These are phyloP conservation scores for Flueggea neowawraea DNA, from an alignment of 441 rosid genomes.

Conservation along the genomic window DNA sequence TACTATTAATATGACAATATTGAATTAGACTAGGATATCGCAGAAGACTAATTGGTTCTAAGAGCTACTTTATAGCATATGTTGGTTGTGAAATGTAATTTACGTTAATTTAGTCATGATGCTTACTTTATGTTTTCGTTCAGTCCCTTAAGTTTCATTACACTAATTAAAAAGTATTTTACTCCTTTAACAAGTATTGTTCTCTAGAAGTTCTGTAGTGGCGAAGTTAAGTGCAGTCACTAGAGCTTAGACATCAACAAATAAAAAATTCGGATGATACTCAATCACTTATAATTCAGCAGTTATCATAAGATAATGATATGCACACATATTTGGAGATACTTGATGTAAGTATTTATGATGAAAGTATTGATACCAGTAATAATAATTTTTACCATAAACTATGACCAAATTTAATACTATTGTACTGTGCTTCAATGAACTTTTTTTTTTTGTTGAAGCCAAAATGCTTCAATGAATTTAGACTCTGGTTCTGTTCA, in stretches of 20 bases:
- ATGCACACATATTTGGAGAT: slow-evolving; percentile 6
- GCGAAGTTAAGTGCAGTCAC: neutral
- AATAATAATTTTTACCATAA: neutral
- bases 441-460: neutral
- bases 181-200: neutral
- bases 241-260: neutral
- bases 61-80: too few species aligned
- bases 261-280: neutral
- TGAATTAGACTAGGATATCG: too few species aligned
- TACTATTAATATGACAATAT: too few species aligned
- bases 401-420: slow-evolving; percentile 1
- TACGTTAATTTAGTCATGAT: too few species aligned
- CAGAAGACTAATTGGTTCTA: too few species aligned
- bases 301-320: neutral
- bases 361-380: slow-evolving; percentile 2
- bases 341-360: neutral
- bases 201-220: neutral
- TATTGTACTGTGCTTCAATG: slow-evolving; percentile 2
- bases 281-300: slow-evolving; percentile 5
- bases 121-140: neutral
- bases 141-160: neutral
- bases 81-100: too few species aligned
- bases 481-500: slow-evolving; percentile 1
- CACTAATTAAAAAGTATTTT: too few species aligned
- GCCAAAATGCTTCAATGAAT: slow-evolving; percentile 3